Evolutionary conservation across 306 rosid species (phyloP), one percentile per base, ranked within the genome.

Genomic region (Inga leiocalycina): DNA sequence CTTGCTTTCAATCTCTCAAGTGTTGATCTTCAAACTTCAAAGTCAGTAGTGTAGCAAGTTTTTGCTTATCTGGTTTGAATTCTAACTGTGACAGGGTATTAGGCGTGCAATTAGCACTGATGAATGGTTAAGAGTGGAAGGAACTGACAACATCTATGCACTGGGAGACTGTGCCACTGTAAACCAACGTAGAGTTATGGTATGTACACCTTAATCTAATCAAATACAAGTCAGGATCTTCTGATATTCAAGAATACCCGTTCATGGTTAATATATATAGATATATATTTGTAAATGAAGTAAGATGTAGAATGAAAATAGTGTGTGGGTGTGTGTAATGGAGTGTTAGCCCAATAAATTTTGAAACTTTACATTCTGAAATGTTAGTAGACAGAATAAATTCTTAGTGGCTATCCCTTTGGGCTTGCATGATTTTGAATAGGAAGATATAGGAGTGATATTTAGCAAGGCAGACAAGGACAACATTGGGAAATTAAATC

Each of bases 121-220:
- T 80, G 99, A 96, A 81, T 96, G 99, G 99, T 90, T 96, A 68
- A 93, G 99, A 84, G 92, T 96, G 57, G 99, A 96, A 84, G 99
- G 98, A 80, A 76, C 80, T 74, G 90, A 89, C 78, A 86, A 88
- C 70, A 76, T 96, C 81, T 96, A 93, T 84, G 98, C 99, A 46
- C 88, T 96, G 76, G 99, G 99, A 82, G 99, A 96, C 85, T 93
- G 99, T 67, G 99, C 99, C 41, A 93, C 99, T 41, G 73, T 92
- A 73, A 93, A 96, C 84, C 98, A 96, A 81, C 94, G 99, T 19
- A 92, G n/a, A 86, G 94, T 96, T 86, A 90, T 93, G 98, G 99
- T 93, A 88, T 2, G 83, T 51, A 20, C 68, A 6, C 3, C 6
- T 17, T 59, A 59, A 59, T 59, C 13, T n/a, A 59, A 22, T 59